Evolutionary conservation across 2,329 filamentous ascomycete genomes (phyloP).

Genomic region (Penicillium brasilianum): DNA sequence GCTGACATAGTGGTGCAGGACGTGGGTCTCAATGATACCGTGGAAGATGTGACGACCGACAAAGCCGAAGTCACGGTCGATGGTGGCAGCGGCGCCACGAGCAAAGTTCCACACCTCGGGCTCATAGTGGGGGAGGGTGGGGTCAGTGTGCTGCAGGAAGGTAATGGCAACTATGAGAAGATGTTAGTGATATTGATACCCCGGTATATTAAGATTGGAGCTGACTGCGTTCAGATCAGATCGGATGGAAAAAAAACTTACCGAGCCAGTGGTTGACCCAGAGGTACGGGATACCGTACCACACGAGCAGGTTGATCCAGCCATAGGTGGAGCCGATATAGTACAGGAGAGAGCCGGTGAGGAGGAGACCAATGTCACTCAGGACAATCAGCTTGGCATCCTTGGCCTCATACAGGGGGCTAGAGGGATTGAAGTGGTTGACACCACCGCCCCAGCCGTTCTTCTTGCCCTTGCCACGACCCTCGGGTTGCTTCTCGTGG

Average conservation of each 20-base stretch:
- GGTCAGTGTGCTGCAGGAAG: conserved; percentile 96
- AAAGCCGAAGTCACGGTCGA: conserved; percentile 97
- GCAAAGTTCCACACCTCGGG: conserved; percentile 88
- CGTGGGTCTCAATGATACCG: conserved; percentile 97
- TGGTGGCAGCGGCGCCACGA: conserved; percentile 90
- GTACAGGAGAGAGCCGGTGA: conserved; percentile 67
- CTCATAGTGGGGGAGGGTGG: conserved; percentile 89
- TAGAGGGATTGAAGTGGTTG: conserved; percentile 91
- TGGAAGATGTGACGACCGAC: conserved; percentile 88
- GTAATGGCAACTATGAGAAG: conserved; percentile 84
- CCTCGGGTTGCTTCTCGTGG: conserved; percentile 89
- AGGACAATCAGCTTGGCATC: conserved; percentile 85
- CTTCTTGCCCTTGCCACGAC: conserved; percentile 87
- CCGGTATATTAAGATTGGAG: neutral
- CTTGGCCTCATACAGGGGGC: conserved; percentile 88
- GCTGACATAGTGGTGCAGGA: conserved; percentile 96
- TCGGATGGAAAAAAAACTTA: conserved; percentile 58
- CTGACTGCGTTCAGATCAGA: neutral
- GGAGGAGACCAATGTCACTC: conserved; percentile 79
- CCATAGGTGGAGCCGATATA: conserved; percentile 78
- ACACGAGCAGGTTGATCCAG: conserved; percentile 84
- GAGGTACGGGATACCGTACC: conserved; percentile 93
- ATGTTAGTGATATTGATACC: conserved; percentile 14
- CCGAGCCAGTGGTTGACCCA: conserved; percentile 99
- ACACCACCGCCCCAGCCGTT: conserved; percentile 82